Evolutionary conservation across 495 filamentous ascomycete species (phyloP).

Genomic region (Apodospora peruviana): DNA sequence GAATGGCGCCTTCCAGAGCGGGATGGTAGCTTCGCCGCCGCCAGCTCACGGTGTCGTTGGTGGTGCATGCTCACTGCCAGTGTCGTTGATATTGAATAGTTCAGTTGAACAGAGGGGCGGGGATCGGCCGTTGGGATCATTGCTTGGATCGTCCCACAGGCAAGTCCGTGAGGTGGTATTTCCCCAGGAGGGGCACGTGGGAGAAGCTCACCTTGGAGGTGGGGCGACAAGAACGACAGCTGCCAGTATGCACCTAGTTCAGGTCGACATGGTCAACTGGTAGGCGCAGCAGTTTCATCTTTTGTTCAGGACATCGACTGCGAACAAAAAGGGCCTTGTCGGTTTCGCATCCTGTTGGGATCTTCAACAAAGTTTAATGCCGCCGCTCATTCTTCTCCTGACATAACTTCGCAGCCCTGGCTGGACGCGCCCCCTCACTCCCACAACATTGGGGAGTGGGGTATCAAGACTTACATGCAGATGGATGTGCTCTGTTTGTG

Average conservation of each 20-base stretch:
- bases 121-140: slow-evolving; percentile 19
- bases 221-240: background rate
- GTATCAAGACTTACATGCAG: too few relatives aligned
- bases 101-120: slow-evolving; percentile 2
- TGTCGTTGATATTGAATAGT: background rate
- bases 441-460: too few relatives aligned
- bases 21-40: background rate
- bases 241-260: slow-evolving; percentile 3
- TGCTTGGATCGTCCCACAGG: slow-evolving; percentile 10
- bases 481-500: too few relatives aligned
- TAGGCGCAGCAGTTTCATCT: slow-evolving; percentile 21
- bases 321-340: slow-evolving; percentile 2
- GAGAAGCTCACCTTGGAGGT: background rate
- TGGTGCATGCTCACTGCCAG: background rate
- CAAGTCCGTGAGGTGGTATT: slow-evolving; percentile 16
- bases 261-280: slow-evolving; percentile 2
- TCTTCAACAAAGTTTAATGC: slow-evolving; percentile 16
- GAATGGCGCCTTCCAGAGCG: background rate
- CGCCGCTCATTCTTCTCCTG: too few relatives aligned
- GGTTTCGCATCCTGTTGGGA: slow-evolving; percentile 23
- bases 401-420: too few relatives aligned
- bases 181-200: slow-evolving; percentile 12
- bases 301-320: slow-evolving; percentile 8
- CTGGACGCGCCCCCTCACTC: too few relatives aligned
- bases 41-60: background rate